phyloP scores from a whole-genome alignment of 768 basidiomycete genomes.

The Leccinum sublutescens region DNA sequence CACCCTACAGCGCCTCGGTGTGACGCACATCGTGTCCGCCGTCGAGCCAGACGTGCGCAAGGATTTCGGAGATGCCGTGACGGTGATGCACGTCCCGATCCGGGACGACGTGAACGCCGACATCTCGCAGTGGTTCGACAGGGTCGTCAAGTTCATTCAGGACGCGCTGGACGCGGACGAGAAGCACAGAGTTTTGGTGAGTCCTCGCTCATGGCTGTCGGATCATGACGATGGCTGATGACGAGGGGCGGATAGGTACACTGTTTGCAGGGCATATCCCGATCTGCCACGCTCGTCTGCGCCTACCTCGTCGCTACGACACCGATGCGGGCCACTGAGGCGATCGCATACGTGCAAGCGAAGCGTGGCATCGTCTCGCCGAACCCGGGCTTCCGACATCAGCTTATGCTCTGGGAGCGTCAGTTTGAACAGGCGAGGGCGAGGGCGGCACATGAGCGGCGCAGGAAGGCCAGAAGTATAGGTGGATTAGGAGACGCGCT shows the following conservation, averaged over 20 bases:
- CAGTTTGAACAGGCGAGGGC: slow-evolving; percentile 29
- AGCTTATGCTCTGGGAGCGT: slow-evolving; percentile 43
- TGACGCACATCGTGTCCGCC: slow-evolving; percentile 73
- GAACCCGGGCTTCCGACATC: slow-evolving; percentile 64
- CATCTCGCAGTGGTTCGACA: slow-evolving; percentile 45
- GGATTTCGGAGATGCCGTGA: slow-evolving; percentile 34
- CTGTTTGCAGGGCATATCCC: slow-evolving; percentile 72
- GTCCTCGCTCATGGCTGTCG: slow-evolving; percentile 14
- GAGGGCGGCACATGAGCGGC: slow-evolving; percentile 17
- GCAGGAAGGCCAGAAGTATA: slow-evolving; percentile 9
- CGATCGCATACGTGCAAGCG: slow-evolving; percentile 53
- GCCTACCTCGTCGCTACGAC: slow-evolving; percentile 62
- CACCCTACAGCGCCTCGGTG: slow-evolving; percentile 52
- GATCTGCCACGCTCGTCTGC: slow-evolving; percentile 72
- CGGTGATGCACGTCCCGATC: slow-evolving; percentile 51
- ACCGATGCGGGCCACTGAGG: slow-evolving; percentile 50
- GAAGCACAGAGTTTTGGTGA: slow-evolving; percentile 48
- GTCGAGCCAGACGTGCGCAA: slow-evolving; percentile 43
- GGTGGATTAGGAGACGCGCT: slow-evolving; percentile 5
- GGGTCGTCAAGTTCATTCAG: slow-evolving; percentile 52
- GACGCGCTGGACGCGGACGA: slow-evolving; percentile 45
- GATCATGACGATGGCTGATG: neutral
- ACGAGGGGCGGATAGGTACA: slow-evolving; percentile 52
- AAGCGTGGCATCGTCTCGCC: slow-evolving; percentile 62
- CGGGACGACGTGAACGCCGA: slow-evolving; percentile 41